Percentiles rank a stretch among this genome's conserved stretches.
These are phyloP conservation scores for Coprinellus micaceus DNA, from an alignment of 768 basidiomycete genomes.

Conservation along the genomic window DNA sequence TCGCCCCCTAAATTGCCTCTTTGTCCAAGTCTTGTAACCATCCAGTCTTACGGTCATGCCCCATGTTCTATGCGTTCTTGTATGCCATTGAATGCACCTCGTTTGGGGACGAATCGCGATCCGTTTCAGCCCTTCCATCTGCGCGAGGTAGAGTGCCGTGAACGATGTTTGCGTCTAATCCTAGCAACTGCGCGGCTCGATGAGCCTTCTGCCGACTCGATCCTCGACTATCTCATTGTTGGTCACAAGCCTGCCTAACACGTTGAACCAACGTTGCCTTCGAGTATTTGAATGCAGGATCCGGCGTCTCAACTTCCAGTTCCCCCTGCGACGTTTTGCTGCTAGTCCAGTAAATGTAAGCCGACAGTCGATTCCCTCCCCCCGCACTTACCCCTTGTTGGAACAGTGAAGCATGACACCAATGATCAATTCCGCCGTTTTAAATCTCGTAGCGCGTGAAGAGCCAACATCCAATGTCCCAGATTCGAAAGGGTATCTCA, in stretches of 20 bases:
- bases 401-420: not conserved
- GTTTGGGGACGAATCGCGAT: conserved; percentile 1
- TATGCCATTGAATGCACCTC: conserved; percentile 1
- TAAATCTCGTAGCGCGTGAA: not conserved
- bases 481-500: conserved; percentile 27
- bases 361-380: no score
- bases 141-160: no score
- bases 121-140: no score
- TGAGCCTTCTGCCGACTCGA: no score
- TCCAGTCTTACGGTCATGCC: not conserved
- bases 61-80: conserved; percentile 9
- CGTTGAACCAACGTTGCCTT: conserved; percentile 1
- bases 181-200: no score
- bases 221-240: not conserved
- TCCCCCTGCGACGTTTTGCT: no score
- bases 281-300: not conserved
- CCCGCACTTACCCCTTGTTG: no score
- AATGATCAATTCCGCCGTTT: not conserved
- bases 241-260: not conserved
- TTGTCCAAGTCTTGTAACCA: not conserved
- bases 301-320: no score
- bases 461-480: conserved; percentile 1
- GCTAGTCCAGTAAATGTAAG: conserved; percentile 1
- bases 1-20: conserved; percentile 65
- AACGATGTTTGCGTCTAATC: no score